Base-by-base conservation (phyloP, 306 rosid genomes). In the Lathyrus sativus region DNA sequence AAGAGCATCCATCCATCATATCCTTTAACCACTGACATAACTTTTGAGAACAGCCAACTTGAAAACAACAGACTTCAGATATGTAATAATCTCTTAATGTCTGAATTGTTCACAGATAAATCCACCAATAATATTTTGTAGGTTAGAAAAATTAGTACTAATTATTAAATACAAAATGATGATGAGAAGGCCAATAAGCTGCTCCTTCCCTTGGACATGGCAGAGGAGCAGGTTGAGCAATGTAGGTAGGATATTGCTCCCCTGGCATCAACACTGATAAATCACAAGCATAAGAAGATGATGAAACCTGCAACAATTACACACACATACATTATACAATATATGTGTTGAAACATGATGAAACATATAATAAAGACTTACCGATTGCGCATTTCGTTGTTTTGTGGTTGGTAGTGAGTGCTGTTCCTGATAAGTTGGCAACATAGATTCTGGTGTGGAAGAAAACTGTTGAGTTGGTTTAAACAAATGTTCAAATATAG, bases 251-350 rank as follows among this genome's bases (percentile, higher is more conserved):
- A 74, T 80, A 81, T 24, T 84, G 82, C 84, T 89, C 90, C 24
- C 98, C 98, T 24, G 98, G 98, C 98, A 92, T 92, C 86, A 92
- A 56, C 4, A 92, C 95, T 55, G 95, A 84, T 49, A 89, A 79
- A 78, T 91, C 97, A 4, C 80, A 63, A 9, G 85, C 90, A 75
- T 79, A 86, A 12, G 80, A 74, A 46, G 78, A 44, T 58, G 79
- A 13, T 56, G 84, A 1, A 64, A 84, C 90, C 97, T 91, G 86
- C 37, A 61, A 55, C 19, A 60, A 7, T 51, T 62, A 68, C 22
- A 71, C 35, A 71, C 26, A 66, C 6, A 60, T 5, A 45, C 33
- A 37, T 19, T 58, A 15, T 26, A 26, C 11, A 11, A 26, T 11
- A 55, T 26, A 26, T 26, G 18, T 9, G 57, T 19, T 19, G 18